Evolutionary conservation across 106 monocot species (phyloP).

Genomic region (Dendrobium chrysotoxum): DNA sequence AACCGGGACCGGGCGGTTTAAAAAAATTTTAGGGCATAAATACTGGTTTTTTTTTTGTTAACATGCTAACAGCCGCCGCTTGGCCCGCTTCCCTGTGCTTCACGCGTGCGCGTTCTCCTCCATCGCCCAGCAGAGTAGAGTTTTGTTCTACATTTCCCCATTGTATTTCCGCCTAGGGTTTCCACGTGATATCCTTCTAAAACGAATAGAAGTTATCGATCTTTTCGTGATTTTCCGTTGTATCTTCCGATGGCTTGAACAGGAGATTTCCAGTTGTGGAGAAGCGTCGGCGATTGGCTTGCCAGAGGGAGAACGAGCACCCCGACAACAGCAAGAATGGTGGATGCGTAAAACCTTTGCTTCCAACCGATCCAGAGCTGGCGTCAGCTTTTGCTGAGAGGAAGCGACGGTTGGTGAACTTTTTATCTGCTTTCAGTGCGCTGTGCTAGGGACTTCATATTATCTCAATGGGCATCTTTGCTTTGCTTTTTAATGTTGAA

Average conservation of each 20-base stretch:
- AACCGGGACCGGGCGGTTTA: too few species aligned
- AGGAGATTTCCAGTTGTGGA: slow-evolving; percentile 93
- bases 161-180: not conserved
- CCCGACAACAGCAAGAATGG: not conserved
- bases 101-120: too few species aligned
- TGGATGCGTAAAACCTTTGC: slow-evolving; percentile 8
- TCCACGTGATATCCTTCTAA: not conserved
- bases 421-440: not conserved
- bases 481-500: not conserved
- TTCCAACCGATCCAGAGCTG: slow-evolving; percentile 60
- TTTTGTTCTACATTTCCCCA: not conserved
- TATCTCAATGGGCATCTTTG: not conserved
- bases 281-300: slow-evolving; percentile 75
- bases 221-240: not conserved
- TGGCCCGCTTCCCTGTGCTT: too few species aligned
- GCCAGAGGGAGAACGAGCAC: slow-evolving; percentile 32
- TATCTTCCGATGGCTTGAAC: too few species aligned
- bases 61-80: too few species aligned
- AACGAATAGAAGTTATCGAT: not conserved
- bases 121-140: not conserved
- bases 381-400: slow-evolving; percentile 61
- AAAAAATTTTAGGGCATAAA: too few species aligned
- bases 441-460: not conserved
- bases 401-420: slow-evolving; percentile 37
- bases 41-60: too few species aligned